Base-by-base conservation (phyloP, 768 basidiomycete genomes). In the Mycena leptocephala region DNA sequence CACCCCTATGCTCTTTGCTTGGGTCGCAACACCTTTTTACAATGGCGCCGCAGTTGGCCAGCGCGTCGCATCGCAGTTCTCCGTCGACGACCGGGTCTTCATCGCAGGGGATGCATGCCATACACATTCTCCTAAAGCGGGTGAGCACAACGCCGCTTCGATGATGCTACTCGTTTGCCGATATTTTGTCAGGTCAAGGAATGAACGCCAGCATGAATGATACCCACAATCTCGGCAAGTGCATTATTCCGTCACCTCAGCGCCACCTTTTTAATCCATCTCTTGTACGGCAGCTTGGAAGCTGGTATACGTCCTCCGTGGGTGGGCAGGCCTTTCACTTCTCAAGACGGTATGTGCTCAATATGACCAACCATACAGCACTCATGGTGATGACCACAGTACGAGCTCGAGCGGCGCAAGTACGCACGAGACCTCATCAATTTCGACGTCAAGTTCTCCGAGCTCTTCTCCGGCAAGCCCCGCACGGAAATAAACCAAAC, bases 191-290 rank as follows among this genome's bases (percentile, higher is more conserved):
- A 92, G 92, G 94, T 18, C 94, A 95, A 81, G 94, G 93, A 14
- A 93, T 94, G 93, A 94, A 94, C 78, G 94, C 93, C 10, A 92
- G 92, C 75, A 94, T 95, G 92, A 92, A 91, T 62, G 94, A 95
- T 80, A 89, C 92, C 22, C 94, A 94, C 76, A 95, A 95, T 79
- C 88, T 95, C 28, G 89, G 92, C 90, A 74, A 53, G 83, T 39
- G 6, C 14, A 35, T 1, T 73, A 7, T 24, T 20, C 33, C 24
- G 9, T 14, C 24, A 22, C 24, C 26, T 16, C 48, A 13, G 13
- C 51, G 7, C 33, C 3, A 51, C 33, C 28, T 41, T 9, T 24
- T 5, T 24, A 32, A 24, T 39, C 16, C 2, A 35, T 56, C 28
- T 53, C 30, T 37, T 35, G 70, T 53, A 14, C 33, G 46, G 32